Evolutionary conservation across 768 basidiomycete genomes (phyloP).

Genomic region (Strobilomyces dryophilus): DNA sequence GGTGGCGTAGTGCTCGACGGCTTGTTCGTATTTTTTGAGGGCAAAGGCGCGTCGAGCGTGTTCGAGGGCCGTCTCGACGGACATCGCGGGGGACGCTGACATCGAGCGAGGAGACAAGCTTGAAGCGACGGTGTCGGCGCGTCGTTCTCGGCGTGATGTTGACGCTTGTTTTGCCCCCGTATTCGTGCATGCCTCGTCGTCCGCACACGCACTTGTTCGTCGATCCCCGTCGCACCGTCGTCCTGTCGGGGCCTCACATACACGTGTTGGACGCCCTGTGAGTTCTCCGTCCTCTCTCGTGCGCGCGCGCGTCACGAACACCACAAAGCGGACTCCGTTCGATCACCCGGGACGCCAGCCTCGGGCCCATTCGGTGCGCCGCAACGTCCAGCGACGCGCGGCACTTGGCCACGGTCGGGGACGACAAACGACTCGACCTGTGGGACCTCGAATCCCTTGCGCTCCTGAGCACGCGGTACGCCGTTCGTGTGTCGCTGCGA

Average conservation of each 20-base stretch:
- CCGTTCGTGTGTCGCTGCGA: neutral
- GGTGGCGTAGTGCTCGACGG: slow-evolving; percentile 78
- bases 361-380: slow-evolving; percentile 59
- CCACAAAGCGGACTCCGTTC: slow-evolving; percentile 53
- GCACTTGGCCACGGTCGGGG: slow-evolving; percentile 61
- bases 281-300: slow-evolving; percentile 15
- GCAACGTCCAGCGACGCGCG: slow-evolving; percentile 42
- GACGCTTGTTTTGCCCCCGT: slow-evolving; percentile 1
- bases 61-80: slow-evolving; percentile 60
- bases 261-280: slow-evolving; percentile 57
- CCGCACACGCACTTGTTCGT: slow-evolving; percentile 50
- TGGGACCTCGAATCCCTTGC: slow-evolving; percentile 60
- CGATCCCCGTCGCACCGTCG: slow-evolving; percentile 33
- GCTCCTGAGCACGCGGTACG: slow-evolving; percentile 61
- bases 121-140: too few species aligned
- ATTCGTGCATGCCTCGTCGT: slow-evolving; percentile 36
- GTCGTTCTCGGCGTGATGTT: slow-evolving; percentile 13
- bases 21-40: slow-evolving; percentile 79
- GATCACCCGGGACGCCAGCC: slow-evolving; percentile 36
- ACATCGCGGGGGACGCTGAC: slow-evolving; percentile 21
- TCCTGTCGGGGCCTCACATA: slow-evolving; percentile 58
- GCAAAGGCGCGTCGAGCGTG: slow-evolving; percentile 88
- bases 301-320: neutral
- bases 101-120: too few species aligned
- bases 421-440: slow-evolving; percentile 79